Evolutionary conservation across 169 alveolate species (phyloP).

Genomic region (Cyclospora cayetanensis): DNA sequence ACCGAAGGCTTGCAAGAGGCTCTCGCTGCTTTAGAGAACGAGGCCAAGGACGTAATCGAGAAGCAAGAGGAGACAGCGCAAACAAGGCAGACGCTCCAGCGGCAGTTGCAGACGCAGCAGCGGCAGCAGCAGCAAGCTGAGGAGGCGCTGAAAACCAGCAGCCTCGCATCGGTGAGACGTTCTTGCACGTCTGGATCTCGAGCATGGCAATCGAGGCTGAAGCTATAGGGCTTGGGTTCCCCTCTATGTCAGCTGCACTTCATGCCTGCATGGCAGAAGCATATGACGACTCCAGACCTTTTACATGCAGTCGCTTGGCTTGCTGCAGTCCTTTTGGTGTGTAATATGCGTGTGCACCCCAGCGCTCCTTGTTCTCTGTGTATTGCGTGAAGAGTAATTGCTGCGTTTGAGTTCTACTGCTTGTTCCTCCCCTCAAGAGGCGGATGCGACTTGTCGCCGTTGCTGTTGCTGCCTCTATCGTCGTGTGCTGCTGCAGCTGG

Average conservation of each 20-base stretch:
- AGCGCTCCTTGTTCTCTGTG: no score
- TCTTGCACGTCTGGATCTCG: neutral
- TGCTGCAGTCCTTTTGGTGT: no score
- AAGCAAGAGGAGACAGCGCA: neutral
- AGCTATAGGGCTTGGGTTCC: neutral
- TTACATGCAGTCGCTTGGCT: no score
- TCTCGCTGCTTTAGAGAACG: neutral
- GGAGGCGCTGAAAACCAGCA: neutral
- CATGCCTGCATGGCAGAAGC: neutral
- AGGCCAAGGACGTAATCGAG: neutral
- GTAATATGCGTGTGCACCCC: no score
- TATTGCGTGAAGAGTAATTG: no score
- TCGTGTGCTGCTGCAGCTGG: slow-evolving; percentile 6
- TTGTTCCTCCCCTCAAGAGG: no score
- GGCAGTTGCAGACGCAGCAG: neutral
- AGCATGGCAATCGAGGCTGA: neutral
- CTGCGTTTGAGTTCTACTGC: no score
- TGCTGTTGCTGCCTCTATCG: neutral
- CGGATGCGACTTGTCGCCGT: no score
- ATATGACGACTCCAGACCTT: no score
- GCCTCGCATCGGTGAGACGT: neutral
- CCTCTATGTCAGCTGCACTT: neutral
- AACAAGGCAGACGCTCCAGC: neutral
- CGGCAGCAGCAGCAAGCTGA: neutral
- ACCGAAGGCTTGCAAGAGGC: neutral